Evolutionary conservation across 2,329 filamentous ascomycete species (phyloP), one percentile per base, ranked within the genome.

Genomic region (Passalora sequoiae): DNA sequence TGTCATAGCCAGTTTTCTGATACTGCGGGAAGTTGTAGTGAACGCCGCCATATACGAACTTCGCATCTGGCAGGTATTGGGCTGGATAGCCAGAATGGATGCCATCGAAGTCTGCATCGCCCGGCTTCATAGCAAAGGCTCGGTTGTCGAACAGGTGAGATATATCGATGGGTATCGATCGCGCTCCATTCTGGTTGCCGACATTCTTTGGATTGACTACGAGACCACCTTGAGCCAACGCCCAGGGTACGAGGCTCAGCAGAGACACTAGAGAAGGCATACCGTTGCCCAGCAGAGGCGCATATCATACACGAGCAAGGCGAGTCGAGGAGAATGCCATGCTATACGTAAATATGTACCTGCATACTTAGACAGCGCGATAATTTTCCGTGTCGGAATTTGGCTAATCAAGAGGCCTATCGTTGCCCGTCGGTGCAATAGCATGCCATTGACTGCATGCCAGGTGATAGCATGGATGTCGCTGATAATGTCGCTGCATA

Each of bases 21-120:
- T 68, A 68, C 27, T 61, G 54, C 2, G 65, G 59, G 31, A 69
- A 68, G 12, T 46, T 52, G 49, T 62, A 69, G 24, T 62, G 60
- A 20, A 66, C 55, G 3, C 66, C 66, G 15, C 58, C 54, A 44
- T 68, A 69, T 9, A 55, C 57, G 35, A 69, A 63, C 7, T 52
- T 60, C n/a, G 54, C 38, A 2, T 56, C 56, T 10, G 66, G 66
- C 2, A 66, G 55, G 38, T 61, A 62, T 22, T 60, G 46, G 1
- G 66, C 66, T 15, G 66, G 66, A 44, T 66, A 68, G n/a, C 61
- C 57, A 27, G 60, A 54, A 54, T 63, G 55, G 2, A 59, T 29
- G n/a, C 58, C 62, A 47, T 67, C 65, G 35, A 62, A 66, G 31
- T 61, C 46, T 0, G 65, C 62, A 37, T 66, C 64, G 30, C 61